A percentile compares a stretch with the other conserved stretches of the same genome.
Evolutionary conservation across 192 early-diverging fungal species (phyloP).

Genomic region (Lobosporangium transversale): DNA sequence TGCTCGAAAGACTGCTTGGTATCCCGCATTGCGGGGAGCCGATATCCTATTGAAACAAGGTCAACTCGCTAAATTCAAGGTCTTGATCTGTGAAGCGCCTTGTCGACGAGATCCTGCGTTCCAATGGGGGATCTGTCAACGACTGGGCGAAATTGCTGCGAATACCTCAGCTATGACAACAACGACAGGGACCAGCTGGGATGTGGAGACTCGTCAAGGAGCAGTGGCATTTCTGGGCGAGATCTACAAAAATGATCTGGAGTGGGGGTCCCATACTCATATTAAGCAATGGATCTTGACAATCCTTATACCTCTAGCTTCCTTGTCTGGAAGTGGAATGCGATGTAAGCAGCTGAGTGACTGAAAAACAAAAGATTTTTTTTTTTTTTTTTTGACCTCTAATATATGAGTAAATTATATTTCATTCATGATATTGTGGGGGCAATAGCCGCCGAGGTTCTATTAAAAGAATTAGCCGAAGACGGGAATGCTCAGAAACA

Average conservation of each 20-base stretch:
- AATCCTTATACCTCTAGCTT: neutral
- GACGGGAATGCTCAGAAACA: neutral
- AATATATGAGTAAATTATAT: no score
- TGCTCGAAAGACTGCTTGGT: neutral
- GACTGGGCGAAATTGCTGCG: neutral
- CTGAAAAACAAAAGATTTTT: no score
- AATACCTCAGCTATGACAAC: no score
- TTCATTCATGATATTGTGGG: no score
- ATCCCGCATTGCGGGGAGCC: neutral
- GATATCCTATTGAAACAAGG: neutral
- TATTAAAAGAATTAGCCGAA: neutral
- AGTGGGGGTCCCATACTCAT: neutral
- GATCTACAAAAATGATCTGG: no score
- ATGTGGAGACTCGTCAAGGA: neutral
- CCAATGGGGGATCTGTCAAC: slow-evolving; percentile 1
- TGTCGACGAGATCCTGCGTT: no score
- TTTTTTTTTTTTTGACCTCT: no score
- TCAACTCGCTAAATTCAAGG: neutral
- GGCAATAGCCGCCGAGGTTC: no score
- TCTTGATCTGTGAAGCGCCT: neutral
- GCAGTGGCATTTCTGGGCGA: no score
- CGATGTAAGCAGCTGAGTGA: no score
- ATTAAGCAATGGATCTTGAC: neutral
- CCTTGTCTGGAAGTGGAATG: no score
- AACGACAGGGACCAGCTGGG: neutral